Base-by-base conservation (phyloP, 2,329 filamentous ascomycete genomes). In the Colletotrichum coccodes region DNA sequence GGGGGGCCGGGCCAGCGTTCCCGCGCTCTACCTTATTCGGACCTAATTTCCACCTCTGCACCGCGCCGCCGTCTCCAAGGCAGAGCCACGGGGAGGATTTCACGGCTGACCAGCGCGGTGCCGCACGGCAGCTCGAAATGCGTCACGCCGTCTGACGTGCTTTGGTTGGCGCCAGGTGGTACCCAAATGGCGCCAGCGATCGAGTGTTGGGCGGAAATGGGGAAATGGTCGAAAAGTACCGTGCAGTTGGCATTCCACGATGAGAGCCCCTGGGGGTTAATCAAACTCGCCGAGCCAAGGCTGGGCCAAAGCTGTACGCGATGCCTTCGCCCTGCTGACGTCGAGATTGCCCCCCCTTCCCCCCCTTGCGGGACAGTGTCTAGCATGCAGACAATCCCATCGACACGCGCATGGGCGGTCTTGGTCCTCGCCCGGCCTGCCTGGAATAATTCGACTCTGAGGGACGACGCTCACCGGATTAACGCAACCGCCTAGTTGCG, bases 41-140 rank as follows among this genome's bases (percentile, higher is more conserved):
- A 49, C 36, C 46, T 58, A 64, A 68, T 68, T 59, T 68, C 64
- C 64, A 64, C 60, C 21, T 36, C 44, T 60, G 53, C 54, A 12
- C 40, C 28, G n/a, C n/a, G 26, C 28, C 54, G 38, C n/a, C 26
- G 18, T 21, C 18, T 26, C 28, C 28, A 38, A 46, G 21, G 9
- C 21, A 9, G 14, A 14, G 2, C 42, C 12, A 46, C 42, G 42
- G 42, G n/a, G 21, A 23, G n/a, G 3, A 46, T 46, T 12, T 30
- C 46, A n/a, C 46, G 36, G 26, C n/a, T n/a, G 11, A n/a, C 21
- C 46, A 30, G 42, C 42, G 58, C 34, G 9, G 34, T 42, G 34
- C 58, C 42, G 36, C 30, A 44, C 18, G 32, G 52, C 60, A 30
- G 52, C 60, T 40, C 38, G 14, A n/a, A 30, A 40, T 38, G 32